Evolutionary conservation across 495 filamentous ascomycete genomes (phyloP).

Genomic region (Penicillium subrubescens): DNA sequence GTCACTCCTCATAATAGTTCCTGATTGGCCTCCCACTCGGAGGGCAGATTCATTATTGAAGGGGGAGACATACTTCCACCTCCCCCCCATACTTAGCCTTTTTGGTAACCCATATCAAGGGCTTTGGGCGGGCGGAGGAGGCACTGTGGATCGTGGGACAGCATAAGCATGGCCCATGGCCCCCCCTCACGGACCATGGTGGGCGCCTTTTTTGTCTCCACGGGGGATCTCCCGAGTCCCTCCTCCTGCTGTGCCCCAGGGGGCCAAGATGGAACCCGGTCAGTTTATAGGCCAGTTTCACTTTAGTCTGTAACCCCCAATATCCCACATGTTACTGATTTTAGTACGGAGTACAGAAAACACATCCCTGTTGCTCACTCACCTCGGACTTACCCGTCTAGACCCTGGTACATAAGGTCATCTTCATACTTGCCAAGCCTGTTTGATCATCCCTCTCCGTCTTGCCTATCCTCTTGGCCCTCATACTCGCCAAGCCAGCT

Average conservation of each 20-base stretch:
- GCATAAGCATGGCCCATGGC: too few species aligned
- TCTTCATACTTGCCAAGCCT: slow-evolving; percentile 10
- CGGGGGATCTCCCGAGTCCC: not conserved
- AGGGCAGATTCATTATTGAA: not conserved
- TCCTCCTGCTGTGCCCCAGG: not conserved
- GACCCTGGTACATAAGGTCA: not conserved
- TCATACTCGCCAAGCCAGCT: slow-evolving; percentile 18
- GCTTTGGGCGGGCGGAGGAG: not conserved
- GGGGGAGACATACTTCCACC: not conserved
- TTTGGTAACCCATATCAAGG: not conserved
- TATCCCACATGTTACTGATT: not conserved
- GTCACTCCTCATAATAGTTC: not conserved
- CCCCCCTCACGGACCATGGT: not conserved
- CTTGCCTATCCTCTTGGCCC: slow-evolving; percentile 1
- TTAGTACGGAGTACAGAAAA: too few species aligned
- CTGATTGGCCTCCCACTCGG: not conserved
- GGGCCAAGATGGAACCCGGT: not conserved
- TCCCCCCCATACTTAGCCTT: not conserved
- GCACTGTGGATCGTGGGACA: not conserved
- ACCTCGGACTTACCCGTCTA: not conserved
- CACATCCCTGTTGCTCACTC: not conserved
- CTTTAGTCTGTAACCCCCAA: not conserved
- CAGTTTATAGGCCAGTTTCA: not conserved
- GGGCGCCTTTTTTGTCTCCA: not conserved
- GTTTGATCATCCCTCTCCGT: not conserved